Evolutionary conservation across 2,329 filamentous ascomycete species (phyloP).

Genomic region (Ceratocystis harringtonii): DNA sequence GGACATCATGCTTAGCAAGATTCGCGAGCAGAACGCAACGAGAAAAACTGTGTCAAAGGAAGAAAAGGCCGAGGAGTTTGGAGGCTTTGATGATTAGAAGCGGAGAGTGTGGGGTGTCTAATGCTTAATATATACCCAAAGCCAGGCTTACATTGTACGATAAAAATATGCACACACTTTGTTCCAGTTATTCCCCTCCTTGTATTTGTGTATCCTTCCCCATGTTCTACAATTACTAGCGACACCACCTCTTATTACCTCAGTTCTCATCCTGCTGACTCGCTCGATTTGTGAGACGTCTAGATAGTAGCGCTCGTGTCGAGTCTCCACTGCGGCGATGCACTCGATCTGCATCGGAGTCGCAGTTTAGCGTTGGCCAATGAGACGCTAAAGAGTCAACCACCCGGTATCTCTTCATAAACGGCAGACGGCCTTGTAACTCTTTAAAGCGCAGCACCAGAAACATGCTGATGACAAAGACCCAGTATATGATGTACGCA

Average conservation of each 20-base stretch:
- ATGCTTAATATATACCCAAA: conserved; percentile 7
- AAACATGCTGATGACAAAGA: conserved; percentile 51
- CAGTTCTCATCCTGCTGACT: neutral
- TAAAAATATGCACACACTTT: neutral
- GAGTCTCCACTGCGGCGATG: conserved; percentile 14
- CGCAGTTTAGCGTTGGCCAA: neutral
- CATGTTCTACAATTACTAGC: neutral
- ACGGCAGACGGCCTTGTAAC: conserved; percentile 20
- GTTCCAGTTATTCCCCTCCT: neutral
- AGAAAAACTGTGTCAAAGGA: conserved; percentile 23
- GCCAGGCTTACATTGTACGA: neutral
- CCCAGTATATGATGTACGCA: conserved; percentile 79
- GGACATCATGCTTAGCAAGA: conserved; percentile 46
- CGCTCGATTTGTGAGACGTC: conserved; percentile 2
- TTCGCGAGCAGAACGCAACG: conserved; percentile 42
- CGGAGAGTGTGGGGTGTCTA: neutral
- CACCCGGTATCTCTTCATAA: conserved; percentile 11
- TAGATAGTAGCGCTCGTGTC: conserved; percentile 11
- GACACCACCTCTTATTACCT: neutral
- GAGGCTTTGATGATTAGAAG: conserved; percentile 39
- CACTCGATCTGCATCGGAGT: neutral
- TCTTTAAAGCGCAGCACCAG: conserved; percentile 52
- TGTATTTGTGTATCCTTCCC: neutral
- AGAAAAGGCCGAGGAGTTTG: conserved; percentile 37
- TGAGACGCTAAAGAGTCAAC: neutral